Base-by-base conservation (phyloP, 2,329 filamentous ascomycete species). In the Chalaropsis ovoidea region DNA sequence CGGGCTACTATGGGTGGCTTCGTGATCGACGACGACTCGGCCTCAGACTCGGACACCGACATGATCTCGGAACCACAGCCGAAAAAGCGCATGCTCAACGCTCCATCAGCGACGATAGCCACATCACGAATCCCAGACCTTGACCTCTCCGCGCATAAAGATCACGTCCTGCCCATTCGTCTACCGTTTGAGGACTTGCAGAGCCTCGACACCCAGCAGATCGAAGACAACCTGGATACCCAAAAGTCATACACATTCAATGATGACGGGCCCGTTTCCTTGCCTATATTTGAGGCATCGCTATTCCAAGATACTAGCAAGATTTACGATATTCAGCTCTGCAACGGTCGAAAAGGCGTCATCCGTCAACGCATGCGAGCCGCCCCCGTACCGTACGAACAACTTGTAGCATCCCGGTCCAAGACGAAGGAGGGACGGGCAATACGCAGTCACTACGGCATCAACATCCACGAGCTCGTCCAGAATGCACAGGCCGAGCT, bases 381-480 rank as follows among this genome's bases (percentile, higher is more conserved):
- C 0, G 73, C 75, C 0, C 72, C 76, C 0, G 72, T 82, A 0
- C 78, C 86, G 0, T 90, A 87, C 71, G 84, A 89, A 71, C 77
- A 82, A 47, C 80, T 90, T 70, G 82, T 89, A 2, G 86, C 87
- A 24, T 81, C 84, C 11, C 80, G 87, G 62, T 89, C 87, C 4
- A 82, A 77, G 65, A 85, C 81, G 0, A 85, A 83, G 68, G 82
- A 86, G 66, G 86, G 87, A 1, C 80, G 85, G 67, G 88, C 88
- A 1, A 84, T 83, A 71, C 84, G 84, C 70, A 87, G 86, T 70
- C 97, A 92, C 75, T 99, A 96, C 73, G 94, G 94, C 10, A 87
- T 99, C 69, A 87, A 96, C 60, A 94, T 99, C 42, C 91, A 96
- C 74, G 80, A 85, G 65, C 77, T 99, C 47, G 81, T 97, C 66